These are phyloP conservation scores for Lyophyllum shimeji DNA, from an alignment of 768 basidiomycete genomes.

Conservation along the genomic window DNA sequence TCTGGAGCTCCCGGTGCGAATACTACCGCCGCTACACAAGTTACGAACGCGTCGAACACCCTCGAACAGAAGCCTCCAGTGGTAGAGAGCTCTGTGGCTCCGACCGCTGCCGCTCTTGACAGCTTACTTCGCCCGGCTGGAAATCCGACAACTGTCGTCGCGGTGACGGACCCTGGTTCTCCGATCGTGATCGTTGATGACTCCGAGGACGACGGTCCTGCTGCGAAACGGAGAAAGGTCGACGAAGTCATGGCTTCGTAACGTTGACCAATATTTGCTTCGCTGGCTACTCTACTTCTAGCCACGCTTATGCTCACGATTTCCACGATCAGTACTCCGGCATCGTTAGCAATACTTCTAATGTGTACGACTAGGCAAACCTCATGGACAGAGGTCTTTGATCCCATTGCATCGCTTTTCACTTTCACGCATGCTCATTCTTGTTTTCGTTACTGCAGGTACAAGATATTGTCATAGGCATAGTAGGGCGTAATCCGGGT, in stretches of 20 bases:
- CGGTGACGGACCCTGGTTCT: constrained; percentile 38
- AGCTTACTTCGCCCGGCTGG: constrained; percentile 9
- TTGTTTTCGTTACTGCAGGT: background rate
- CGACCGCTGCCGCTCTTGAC: background rate
- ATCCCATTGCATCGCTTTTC: background rate
- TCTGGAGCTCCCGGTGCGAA: constrained; percentile 11
- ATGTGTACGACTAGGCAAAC: background rate
- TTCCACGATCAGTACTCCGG: background rate
- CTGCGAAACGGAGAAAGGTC: constrained; percentile 56
- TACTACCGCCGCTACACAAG: constrained; percentile 29
- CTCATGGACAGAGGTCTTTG: background rate
- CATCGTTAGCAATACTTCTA: background rate
- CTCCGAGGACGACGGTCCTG: constrained; percentile 54
- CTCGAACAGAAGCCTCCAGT: constrained; percentile 21
- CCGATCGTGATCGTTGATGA: constrained; percentile 67
- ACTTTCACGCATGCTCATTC: background rate
- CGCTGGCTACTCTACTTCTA: background rate
- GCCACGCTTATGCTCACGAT: constrained; percentile 1
- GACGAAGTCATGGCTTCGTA: constrained; percentile 25
- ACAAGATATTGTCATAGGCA: background rate
- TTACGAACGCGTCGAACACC: constrained; percentile 50
- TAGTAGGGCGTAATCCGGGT: background rate
- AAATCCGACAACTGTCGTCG: constrained; percentile 26
- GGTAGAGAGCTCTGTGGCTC: background rate
- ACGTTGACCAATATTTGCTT: background rate